Evolutionary conservation across 2,329 filamentous ascomycete species (phyloP), one percentile per base, ranked within the genome.

Genomic region (Talaromyces islandicus): DNA sequence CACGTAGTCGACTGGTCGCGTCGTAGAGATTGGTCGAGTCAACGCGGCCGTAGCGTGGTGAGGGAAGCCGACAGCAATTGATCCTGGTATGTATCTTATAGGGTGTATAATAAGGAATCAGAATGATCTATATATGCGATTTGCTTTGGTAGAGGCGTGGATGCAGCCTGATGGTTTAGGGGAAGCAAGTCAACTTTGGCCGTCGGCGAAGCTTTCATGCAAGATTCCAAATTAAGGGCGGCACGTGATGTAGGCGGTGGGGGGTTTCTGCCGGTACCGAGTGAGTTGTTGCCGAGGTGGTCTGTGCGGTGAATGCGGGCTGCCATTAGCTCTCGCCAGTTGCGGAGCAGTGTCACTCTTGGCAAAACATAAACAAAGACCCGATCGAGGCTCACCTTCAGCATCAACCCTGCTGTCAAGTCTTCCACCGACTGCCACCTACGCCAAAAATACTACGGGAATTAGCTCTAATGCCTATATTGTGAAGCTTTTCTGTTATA

Each of bases 291-390:
- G 24, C 25, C 17, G 48, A 29, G 24, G 17, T 52, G 48, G 48
- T n/a, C 48, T 29, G 48, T 52, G 48, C 48, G 4, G 48, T 29
- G 24, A 9, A 46, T 46, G 43, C 19, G 19, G 43, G 43, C 43
- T 29, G 25, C 11, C 48, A 52, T 52, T 52, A 29, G 48, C 25
- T n/a, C 25, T 29, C 43, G 7, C 35, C 27, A 30, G 48, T 25
- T 60, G 46, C 27, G 59, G 48, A 57, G 35, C 30, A 30, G 29
- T 27, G 54, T 58, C 59, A 54, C 59, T 60, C 59, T 53, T n/a
- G 57, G 60, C n/a, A 65, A 68, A 58, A 69, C 66, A 70, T 75
- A 75, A 75, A 75, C 72, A 75, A 75, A 75, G 72, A 75, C 24
- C 27, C 24, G 48, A 52, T 52, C 48, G 48, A 52, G 12, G 24